A percentile compares a stretch with the other conserved stretches of the same genome.
Conservation (phyloP, 495 filamentous ascomycete genomes). For the Penicillium goetzii region DNA sequence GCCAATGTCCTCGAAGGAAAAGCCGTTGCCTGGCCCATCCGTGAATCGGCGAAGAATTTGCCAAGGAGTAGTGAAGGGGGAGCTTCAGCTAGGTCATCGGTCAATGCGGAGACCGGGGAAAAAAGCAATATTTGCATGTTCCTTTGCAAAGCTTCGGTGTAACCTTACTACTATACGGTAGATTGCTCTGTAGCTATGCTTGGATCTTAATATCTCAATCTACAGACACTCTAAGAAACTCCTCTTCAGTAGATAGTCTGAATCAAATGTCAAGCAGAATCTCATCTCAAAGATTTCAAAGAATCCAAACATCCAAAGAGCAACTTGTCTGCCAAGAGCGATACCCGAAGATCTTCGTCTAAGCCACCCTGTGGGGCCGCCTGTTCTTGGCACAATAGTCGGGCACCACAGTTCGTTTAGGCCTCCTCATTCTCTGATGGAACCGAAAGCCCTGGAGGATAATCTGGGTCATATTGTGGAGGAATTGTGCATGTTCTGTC, state of each 20-base stretch:
- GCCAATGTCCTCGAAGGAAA: conserved; percentile 26
- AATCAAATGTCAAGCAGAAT: too few species aligned
- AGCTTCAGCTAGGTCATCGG: conserved; percentile 1
- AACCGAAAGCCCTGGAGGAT: neutral
- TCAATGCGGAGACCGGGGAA: neutral
- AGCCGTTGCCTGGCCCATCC: conserved; percentile 27
- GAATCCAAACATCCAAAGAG: neutral
- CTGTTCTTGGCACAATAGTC: neutral
- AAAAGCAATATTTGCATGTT: neutral
- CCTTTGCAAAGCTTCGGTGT: neutral
- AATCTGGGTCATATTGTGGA: neutral
- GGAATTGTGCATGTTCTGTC: neutral
- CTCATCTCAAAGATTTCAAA: too few species aligned
- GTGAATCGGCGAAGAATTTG: conserved; percentile 23
- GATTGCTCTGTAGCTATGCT: neutral
- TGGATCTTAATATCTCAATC: neutral
- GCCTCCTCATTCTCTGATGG: conserved; percentile 9
- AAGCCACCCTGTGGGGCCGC: conserved; percentile 28
- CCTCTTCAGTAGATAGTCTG: neutral
- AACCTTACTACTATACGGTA: neutral
- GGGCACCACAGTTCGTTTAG: conserved; percentile 14
- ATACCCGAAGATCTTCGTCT: conserved; percentile 16
- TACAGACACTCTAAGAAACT: neutral
- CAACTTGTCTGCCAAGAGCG: neutral
- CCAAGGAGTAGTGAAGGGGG: neutral